Percentiles rank a stretch among this genome's conserved stretches.
These are phyloP conservation scores for Acrocalymma vagum DNA, from an alignment of 2,329 filamentous ascomycete species.

Conservation along the genomic window DNA sequence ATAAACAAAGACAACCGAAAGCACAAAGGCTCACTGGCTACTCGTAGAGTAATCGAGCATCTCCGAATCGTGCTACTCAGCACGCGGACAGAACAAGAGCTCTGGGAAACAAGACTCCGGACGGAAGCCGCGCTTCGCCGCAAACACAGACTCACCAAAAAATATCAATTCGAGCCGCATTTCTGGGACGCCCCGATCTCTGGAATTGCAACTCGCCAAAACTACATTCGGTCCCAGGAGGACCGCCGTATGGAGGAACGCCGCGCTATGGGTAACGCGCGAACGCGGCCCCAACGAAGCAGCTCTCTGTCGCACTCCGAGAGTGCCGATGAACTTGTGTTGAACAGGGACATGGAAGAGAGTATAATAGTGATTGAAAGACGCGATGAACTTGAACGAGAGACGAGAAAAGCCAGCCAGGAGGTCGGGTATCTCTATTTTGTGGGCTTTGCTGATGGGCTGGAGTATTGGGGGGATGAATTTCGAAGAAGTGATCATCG, in stretches of 20 bases:
- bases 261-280: conserved; percentile 19
- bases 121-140: conserved; percentile 29
- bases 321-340: conserved; percentile 21
- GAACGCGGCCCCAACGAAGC: conserved; percentile 26
- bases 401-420: conserved; percentile 17
- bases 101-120: conserved; percentile 20
- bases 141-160: conserved; percentile 25
- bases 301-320: conserved; percentile 32
- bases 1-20: background rate
- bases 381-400: conserved; percentile 14
- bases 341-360: conserved; percentile 16
- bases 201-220: conserved; percentile 10
- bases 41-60: conserved; percentile 20
- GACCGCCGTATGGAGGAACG: conserved; percentile 17
- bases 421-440: conserved; percentile 41
- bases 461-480: conserved; percentile 24
- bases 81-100: conserved; percentile 7
- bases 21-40: conserved; percentile 9
- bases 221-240: conserved; percentile 7
- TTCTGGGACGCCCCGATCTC: conserved; percentile 30
- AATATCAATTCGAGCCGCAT: conserved; percentile 17
- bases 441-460: conserved; percentile 18
- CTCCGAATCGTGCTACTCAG: conserved; percentile 12
- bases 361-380: conserved; percentile 19
- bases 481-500: conserved; percentile 23